A percentile compares a stretch with the other conserved stretches of the same genome.
Conservation (phyloP, 2,329 filamentous ascomycete genomes). For the Talaromyces sp. region DNA sequence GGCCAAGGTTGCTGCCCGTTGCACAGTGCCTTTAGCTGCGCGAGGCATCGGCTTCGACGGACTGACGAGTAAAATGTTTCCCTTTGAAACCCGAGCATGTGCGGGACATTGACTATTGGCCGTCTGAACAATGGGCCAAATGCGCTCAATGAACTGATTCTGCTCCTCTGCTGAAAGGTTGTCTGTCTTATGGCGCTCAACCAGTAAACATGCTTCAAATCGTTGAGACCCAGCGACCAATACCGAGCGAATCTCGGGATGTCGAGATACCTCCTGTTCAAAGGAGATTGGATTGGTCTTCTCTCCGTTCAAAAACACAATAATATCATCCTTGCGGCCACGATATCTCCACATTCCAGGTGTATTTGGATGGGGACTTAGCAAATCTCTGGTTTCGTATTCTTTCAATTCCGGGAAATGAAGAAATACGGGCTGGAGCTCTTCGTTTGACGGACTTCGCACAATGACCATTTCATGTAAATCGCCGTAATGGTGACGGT, state of each 20-base stretch:
- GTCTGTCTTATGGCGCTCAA: background rate
- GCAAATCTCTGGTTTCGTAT: constrained; percentile 10
- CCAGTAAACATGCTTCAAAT: constrained; percentile 10
- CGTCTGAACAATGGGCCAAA: constrained; percentile 1
- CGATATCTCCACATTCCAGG: constrained; percentile 13
- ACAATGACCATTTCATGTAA: constrained; percentile 9
- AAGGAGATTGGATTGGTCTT: constrained; percentile 14
- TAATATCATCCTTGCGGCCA: constrained; percentile 15
- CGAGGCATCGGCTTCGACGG: constrained; percentile 5
- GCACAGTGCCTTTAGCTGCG: constrained; percentile 9
- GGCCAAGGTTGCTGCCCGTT: constrained; percentile 2
- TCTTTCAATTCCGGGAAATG: constrained; percentile 9
- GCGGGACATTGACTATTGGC: constrained; percentile 8
- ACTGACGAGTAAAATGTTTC: background rate
- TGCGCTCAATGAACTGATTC: background rate
- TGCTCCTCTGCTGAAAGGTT: background rate
- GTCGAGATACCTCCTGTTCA: constrained; percentile 7
- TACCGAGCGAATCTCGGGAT: constrained; percentile 2
- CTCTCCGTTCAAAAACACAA: constrained; percentile 13
- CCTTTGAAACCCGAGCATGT: constrained; percentile 6
- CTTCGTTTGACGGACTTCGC: background rate
- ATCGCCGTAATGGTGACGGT: constrained; percentile 6
- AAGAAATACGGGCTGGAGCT: constrained; percentile 6
- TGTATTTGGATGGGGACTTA: constrained; percentile 11
- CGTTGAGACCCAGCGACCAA: constrained; percentile 9